Percentiles rank a stretch among this genome's conserved stretches.
Conservation (phyloP, 768 basidiomycete species). For the Lactarius indigo region DNA sequence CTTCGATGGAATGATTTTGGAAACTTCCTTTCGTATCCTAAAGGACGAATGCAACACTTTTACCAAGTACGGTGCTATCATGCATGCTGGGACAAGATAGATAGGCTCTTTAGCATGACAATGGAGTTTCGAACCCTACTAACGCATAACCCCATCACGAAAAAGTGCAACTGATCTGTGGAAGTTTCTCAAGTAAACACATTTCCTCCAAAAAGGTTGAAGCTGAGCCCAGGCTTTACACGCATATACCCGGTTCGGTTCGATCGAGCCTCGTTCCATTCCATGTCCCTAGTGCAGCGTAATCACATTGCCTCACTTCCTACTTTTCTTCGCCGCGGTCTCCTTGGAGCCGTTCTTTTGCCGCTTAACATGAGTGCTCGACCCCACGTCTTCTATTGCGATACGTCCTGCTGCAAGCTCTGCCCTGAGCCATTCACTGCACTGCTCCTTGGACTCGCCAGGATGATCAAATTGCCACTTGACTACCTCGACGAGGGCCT, state of each 20-base stretch:
- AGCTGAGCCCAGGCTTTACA: too few relatives aligned
- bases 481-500: constrained; percentile 60
- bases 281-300: neutral
- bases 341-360: constrained; percentile 14
- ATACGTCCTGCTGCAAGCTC: constrained; percentile 50
- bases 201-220: too few relatives aligned
- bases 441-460: constrained; percentile 57
- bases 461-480: constrained; percentile 89
- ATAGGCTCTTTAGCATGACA: neutral
- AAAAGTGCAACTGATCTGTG: neutral
- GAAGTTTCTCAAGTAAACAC: too few relatives aligned
- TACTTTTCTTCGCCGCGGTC: constrained; percentile 21
- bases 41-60: neutral
- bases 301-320: constrained; percentile 6
- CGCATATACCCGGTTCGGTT: neutral
- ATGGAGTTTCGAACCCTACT: neutral
- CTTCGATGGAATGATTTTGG: neutral
- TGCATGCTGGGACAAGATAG: neutral
- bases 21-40: neutral
- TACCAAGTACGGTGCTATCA: neutral
- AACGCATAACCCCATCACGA: neutral
- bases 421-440: constrained; percentile 63
- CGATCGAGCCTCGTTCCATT: neutral
- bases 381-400: constrained; percentile 29
- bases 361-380: constrained; percentile 11